Evolutionary conservation across 345 rosid genomes (phyloP), one percentile per base, ranked within the genome.

Genomic region (Eucalyptus marginata): DNA sequence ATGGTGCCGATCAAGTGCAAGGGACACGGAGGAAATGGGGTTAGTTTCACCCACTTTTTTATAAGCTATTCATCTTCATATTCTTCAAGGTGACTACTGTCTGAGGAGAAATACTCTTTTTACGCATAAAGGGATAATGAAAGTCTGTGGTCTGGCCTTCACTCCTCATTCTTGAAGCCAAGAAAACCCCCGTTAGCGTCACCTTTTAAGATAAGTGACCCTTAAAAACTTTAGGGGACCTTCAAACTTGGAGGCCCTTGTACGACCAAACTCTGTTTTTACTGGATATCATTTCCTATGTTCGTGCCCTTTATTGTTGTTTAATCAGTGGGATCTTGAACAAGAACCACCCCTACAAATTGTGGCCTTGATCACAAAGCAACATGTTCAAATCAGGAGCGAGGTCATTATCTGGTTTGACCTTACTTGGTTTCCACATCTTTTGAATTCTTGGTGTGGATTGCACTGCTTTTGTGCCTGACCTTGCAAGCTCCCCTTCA

Each of bases 401-500:
- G 83, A 20, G 62, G 56, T 86, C 43, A 49, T 31, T 36, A 31
- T 25, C 27, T 51, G 54, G 64, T 52, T 86, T 86, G 87, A 86
- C 44, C 29, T 86, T 51, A 15, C 87, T 86, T 86, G 22, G 3
- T 36, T 76, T 40, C 47, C 47, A 76, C 83, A 40, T 36, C 83
- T 76, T 76, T 20, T 76, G 83, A 76, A 43, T 76, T 76, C 88
- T 40, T 87, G 76, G 88, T 87, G 88, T 89, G 86, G 33, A 89
- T 46, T 86, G 88, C 90, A 89, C 90, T 50, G 71, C 88, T 89
- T 29, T 66, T 7, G 46, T 89, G 47, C 46, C 88, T 25, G 86
- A 86, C 62, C 88, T 86, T 86, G 90, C 90, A 89, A 89, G 90
- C 52, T 86, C 52, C 43, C 90, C 85, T 88, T 66, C 88, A 59